Evolutionary conservation across 2,329 filamentous ascomycete species (phyloP), one percentile per base, ranked within the genome.

Genomic region (Pestalotiopsis sp.): DNA sequence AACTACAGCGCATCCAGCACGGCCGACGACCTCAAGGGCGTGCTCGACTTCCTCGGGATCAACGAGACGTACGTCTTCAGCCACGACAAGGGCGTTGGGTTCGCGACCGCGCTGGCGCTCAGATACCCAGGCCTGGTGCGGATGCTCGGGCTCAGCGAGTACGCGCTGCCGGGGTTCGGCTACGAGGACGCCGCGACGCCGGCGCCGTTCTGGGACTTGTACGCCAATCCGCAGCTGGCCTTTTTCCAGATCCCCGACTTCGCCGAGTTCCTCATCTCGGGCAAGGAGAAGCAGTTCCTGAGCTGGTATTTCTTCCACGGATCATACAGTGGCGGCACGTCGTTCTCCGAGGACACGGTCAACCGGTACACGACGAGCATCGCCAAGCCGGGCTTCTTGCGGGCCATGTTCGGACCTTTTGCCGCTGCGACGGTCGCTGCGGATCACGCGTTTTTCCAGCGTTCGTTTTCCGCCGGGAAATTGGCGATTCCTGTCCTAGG

Each of bases 231-330:
- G 76, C 81, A 83, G 65, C 73, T 83, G 1, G 81, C 82, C 0
- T 83, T 86, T 73, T 85, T 86, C 73, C 77, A 79, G 31, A 80
- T 85, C 9, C 78, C 84, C 0, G 84, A 86, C 27, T 75, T 82
- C 2, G 84, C 84, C 0, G 79, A 83, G 66, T 85, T 82, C 68
- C 80, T 86, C 68, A 82, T 85, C 69, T 72, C 72, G 0, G 83
- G 80, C 0, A 77, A 78, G 1, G 83, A 85, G 71, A 80, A 75
- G 69, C 75, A 83, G 68, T 73, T 85, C 70, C 72, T 85, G 1
- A 71, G 78, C 17, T 84, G 83, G 83, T 85, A 84, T 64, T 85
- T 85, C 68, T 85, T 75, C 68, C 83, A 85, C 41, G 76, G 75
- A 0, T 80, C 77, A 20, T 85, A 85, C 70, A 79, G 80, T 0